Evolutionary conservation across 768 basidiomycete genomes (phyloP).

Genomic region (Termitomyces sp.): DNA sequence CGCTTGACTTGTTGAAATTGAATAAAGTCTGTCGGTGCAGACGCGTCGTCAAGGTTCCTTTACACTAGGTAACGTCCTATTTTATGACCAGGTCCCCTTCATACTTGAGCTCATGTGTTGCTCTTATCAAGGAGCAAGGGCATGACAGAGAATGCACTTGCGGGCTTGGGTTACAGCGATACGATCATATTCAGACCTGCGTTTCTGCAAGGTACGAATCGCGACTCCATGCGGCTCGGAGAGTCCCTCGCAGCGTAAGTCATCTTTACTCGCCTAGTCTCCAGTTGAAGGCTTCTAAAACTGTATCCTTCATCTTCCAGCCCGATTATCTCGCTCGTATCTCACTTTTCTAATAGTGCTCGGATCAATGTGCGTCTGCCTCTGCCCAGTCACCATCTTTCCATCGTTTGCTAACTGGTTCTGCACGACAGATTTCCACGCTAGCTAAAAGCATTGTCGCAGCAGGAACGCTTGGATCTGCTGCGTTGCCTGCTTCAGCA

Average conservation of each 20-base stretch:
- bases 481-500: slow-evolving; percentile 37
- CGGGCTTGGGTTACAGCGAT: slow-evolving; percentile 62
- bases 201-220: slow-evolving; percentile 40
- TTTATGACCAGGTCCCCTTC: background rate
- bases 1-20: background rate
- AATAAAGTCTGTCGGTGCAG: slow-evolving; percentile 40
- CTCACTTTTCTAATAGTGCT: slow-evolving; percentile 28
- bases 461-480: slow-evolving; percentile 52
- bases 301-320: slow-evolving; percentile 19
- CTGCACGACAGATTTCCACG: slow-evolving; percentile 33
- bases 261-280: background rate
- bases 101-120: background rate
- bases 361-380: slow-evolving; percentile 40
- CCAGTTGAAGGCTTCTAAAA: background rate
- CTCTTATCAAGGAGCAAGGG: slow-evolving; percentile 56
- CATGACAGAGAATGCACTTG: slow-evolving; percentile 63
- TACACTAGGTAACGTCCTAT: slow-evolving; percentile 37
- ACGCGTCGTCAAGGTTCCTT: slow-evolving; percentile 42
- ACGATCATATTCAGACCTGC: slow-evolving; percentile 67
- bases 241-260: slow-evolving; percentile 30
- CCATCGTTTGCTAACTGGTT: background rate
- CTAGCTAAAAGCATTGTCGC: slow-evolving; percentile 49
- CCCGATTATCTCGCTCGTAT: slow-evolving; percentile 27
- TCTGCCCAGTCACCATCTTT: background rate
- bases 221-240: slow-evolving; percentile 24